phyloP scores from a whole-genome alignment of 306 rosid species.

The Rosa rugosa region DNA sequence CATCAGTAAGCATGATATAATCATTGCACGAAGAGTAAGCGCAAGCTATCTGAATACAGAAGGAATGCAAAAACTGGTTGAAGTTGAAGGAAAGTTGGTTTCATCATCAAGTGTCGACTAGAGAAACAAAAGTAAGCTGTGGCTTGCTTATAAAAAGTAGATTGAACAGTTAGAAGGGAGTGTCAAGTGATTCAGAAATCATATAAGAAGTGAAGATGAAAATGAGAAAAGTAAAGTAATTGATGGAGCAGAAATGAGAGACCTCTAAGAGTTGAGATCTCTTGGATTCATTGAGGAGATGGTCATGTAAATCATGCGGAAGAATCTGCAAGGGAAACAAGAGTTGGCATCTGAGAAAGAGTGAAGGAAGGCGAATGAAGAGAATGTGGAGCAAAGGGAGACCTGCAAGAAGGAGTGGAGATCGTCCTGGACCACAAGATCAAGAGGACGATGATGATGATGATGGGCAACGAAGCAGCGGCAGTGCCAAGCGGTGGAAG shows the following conservation, averaged over 20 bases:
- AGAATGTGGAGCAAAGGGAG: background rate
- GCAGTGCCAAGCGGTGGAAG: background rate
- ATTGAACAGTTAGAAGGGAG: too few species aligned
- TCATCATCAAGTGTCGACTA: too few species aligned
- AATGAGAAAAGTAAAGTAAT: background rate
- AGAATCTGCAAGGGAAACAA: slow-evolving; percentile 39
- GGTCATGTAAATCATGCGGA: slow-evolving; percentile 58
- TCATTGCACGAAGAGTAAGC: background rate
- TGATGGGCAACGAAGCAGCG: background rate
- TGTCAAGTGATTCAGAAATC: too few species aligned
- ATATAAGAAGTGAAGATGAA: too few species aligned
- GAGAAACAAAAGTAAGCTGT: too few species aligned
- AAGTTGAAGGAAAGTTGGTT: too few species aligned
- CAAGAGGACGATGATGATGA: background rate
- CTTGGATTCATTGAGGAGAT: slow-evolving; percentile 46
- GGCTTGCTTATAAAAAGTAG: too few species aligned
- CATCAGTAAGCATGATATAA: background rate
- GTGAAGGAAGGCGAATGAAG: too few species aligned
- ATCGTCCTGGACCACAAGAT: slow-evolving; percentile 33
- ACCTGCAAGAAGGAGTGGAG: slow-evolving; percentile 53
- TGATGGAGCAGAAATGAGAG: background rate
- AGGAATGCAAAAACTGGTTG: too few species aligned
- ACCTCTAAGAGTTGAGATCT: slow-evolving; percentile 58
- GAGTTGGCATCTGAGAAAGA: background rate
- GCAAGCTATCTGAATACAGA: too few species aligned